These are phyloP conservation scores for Bombardia bombarda DNA, from an alignment of 495 filamentous ascomycete genomes.

Conservation along the genomic window DNA sequence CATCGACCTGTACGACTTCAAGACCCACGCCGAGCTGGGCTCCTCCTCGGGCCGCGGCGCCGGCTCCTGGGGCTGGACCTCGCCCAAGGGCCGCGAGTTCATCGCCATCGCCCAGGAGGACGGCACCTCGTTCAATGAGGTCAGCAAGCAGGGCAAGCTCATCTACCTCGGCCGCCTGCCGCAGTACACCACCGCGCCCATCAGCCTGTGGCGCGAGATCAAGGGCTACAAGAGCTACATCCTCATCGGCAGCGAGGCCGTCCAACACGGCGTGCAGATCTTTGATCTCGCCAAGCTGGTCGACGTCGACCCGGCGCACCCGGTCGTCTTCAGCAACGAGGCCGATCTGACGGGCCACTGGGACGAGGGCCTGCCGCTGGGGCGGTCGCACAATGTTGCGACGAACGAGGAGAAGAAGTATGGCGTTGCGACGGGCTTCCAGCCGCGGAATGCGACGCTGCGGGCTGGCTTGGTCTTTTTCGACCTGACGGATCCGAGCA, in stretches of 20 bases:
- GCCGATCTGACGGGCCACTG: constrained; percentile 27
- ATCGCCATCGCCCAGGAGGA: constrained; percentile 49
- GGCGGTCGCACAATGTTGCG: constrained; percentile 41
- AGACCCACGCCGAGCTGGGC: constrained; percentile 39
- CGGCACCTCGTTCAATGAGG: constrained; percentile 50
- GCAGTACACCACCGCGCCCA: constrained; percentile 30
- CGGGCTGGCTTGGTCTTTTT: constrained; percentile 42
- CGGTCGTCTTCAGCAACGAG: constrained; percentile 23
- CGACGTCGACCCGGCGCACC: constrained; percentile 12
- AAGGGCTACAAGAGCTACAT: constrained; percentile 36
- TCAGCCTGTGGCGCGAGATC: constrained; percentile 44
- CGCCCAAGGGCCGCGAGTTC: constrained; percentile 45
- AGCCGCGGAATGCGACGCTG: constrained; percentile 30
- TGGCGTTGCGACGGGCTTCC: constrained; percentile 36
- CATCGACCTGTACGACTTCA: constrained; percentile 46
- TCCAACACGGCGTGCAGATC: constrained; percentile 40
- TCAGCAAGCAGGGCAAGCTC: constrained; percentile 39
- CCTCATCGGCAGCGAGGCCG: constrained; percentile 41
- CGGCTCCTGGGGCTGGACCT: constrained; percentile 47
- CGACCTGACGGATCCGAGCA: constrained; percentile 36
- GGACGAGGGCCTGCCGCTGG: constrained; percentile 23
- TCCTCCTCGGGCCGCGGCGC: constrained; percentile 26
- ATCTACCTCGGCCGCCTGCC: constrained; percentile 49
- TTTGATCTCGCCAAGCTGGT: constrained; percentile 39
- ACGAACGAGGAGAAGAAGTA: constrained; percentile 36